Percentiles rank a stretch among this genome's conserved stretches.
These are phyloP conservation scores for Nothopassalora personata DNA, from an alignment of 2,329 filamentous ascomycete genomes.

Conservation along the genomic window DNA sequence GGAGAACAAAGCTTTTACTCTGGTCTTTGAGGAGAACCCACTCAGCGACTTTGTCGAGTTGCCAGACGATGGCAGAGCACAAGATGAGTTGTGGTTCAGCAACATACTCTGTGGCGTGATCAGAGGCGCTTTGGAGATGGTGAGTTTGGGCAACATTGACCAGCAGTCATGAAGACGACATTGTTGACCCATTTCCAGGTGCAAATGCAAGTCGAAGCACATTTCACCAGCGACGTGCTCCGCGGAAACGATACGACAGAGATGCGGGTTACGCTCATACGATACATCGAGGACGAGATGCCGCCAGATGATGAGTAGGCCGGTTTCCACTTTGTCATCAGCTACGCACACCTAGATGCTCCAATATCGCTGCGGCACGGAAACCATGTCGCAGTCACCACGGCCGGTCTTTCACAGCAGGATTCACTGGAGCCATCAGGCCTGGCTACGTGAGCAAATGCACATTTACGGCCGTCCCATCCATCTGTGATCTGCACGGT, in stretches of 20 bases:
- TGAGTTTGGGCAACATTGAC: slow-evolving; percentile 39
- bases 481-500: neutral
- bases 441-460: neutral
- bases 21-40: slow-evolving; percentile 95
- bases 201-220: slow-evolving; percentile 97
- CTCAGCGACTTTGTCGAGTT: slow-evolving; percentile 96
- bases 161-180: neutral
- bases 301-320: slow-evolving; percentile 78
- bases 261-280: slow-evolving; percentile 86
- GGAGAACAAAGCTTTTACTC: slow-evolving; percentile 92
- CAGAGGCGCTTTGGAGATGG: slow-evolving; percentile 91
- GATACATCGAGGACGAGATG: slow-evolving; percentile 96
- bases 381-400: neutral
- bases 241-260: slow-evolving; percentile 94
- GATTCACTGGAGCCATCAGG: neutral
- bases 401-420: neutral
- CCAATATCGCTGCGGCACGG: too few relatives aligned
- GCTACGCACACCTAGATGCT: too few relatives aligned
- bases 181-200: slow-evolving; percentile 45
- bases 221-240: slow-evolving; percentile 90
- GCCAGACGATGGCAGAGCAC: slow-evolving; percentile 88
- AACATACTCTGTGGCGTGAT: slow-evolving; percentile 94
- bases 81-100: slow-evolving; percentile 97
- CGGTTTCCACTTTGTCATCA: neutral
- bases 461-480: neutral